These are phyloP conservation scores for Hypericum perforatum DNA, from an alignment of 345 rosid genomes.

Conservation along the genomic window DNA sequence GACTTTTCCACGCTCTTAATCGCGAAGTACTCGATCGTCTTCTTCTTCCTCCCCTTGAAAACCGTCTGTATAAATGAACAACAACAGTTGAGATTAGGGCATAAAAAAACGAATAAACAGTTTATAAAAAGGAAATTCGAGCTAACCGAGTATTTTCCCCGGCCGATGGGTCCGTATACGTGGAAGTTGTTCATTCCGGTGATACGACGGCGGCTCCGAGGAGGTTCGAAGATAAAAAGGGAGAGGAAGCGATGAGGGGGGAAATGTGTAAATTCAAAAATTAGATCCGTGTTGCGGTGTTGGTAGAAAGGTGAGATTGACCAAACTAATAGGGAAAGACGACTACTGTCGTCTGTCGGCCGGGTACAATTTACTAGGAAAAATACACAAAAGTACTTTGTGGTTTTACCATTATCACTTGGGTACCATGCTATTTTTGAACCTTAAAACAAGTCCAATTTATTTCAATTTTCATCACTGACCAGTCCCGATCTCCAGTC, in stretches of 20 bases:
- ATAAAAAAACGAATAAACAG: neutral
- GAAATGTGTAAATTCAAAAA: neutral
- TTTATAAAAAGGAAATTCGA: neutral
- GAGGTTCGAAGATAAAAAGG: constrained; percentile 15
- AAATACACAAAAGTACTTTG: no score
- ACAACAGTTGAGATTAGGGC: neutral
- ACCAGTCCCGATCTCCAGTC: no score
- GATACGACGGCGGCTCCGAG: constrained; percentile 15
- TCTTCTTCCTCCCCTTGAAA: constrained; percentile 96
- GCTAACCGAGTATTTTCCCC: constrained; percentile 88
- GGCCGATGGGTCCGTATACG: constrained; percentile 95
- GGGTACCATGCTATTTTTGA: no score
- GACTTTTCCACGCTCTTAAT: constrained; percentile 93
- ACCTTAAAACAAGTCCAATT: no score
- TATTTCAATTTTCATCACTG: no score
- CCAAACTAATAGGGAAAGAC: no score
- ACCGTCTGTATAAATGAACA: constrained; percentile 36
- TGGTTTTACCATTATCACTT: no score
- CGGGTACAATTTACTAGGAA: no score
- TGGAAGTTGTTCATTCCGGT: constrained; percentile 73
- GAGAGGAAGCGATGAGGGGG: constrained; percentile 11
- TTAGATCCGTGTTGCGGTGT: neutral
- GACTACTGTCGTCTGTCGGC: no score
- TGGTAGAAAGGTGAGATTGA: no score
- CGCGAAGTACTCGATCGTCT: constrained; percentile 90